Evolutionary conservation across 2,329 filamentous ascomycete genomes (phyloP), one percentile per base, ranked within the genome.

Genomic region (Fusarium drepaniforme): DNA sequence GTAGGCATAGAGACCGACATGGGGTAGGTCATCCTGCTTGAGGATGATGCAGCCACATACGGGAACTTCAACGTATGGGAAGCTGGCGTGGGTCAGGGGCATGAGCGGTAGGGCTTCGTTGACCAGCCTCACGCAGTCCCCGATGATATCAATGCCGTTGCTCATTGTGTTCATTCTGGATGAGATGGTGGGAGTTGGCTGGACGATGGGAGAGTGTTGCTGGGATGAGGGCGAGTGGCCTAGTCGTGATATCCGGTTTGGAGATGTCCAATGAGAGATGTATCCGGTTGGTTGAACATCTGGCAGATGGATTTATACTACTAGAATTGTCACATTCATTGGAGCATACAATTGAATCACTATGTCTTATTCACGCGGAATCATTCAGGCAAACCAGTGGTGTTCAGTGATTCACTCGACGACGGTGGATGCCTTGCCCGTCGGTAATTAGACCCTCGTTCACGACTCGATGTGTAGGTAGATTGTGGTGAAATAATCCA

Each of bases 1-100:
- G 12, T 37, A 40, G 9, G 66, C 73, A 44, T 57, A 75, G 18
- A 75, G 70, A 9, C 9, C 7, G 8, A 67, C 59, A 15, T 63
- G 18, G 7, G 13, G 18, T 7, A 28, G 21, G 6, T 9, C 21
- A 13, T 13, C 16, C 30, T 53, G 11, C 9, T 5, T 1, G 33
- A 57, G 49, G 49, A 53, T n/a, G 11, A 33, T 9, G 28, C 44
- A 9, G 23, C 13, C 8, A 16, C 5, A 8, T 25, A 16, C 44
- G 8, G 13, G 16, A 9, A 56, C 28, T 8, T 33, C 11, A n/a
- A 56, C 4, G 5, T 33, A 33, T 8, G 49, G 49, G 49, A 21
- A 33, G 16, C 23, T 16, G 44, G 6, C 5, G 25, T 49, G 44
- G 18, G 16, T 15, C 28, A 13, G 6, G 18, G 8, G 6, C 28